Evolutionary conservation across 1,284 basidiomycete genomes (phyloP), one percentile per base, ranked within the genome.

Genomic region (Pascua sp.): DNA sequence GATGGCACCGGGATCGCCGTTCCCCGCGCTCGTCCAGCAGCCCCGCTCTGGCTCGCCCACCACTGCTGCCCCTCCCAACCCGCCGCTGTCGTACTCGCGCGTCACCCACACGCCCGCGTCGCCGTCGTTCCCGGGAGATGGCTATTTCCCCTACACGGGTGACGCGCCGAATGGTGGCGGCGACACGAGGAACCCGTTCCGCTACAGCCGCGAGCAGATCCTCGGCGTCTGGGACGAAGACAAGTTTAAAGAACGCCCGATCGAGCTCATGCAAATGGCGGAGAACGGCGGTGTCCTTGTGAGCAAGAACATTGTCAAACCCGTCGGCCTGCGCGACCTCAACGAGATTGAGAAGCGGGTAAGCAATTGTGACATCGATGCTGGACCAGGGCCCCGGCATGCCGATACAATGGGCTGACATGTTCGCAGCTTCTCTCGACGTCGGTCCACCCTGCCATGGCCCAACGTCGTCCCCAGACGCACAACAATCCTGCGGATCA

Each of bases 321-420:
- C 91, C n/a, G 78, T 87, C 44, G 84, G 84, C 47, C 72, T 91
- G 67, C 86, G 86, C 63, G 91, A 92, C 65, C 83, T 89, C 82
- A 80, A 80, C 55, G 90, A 91, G 57, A 79, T 79, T n/a, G 91
- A 94, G 81, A 91, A 87, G 81, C 93, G 91, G 87, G 91, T 91
- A 67, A 65, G 82, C 72, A 18, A n/a, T 53, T 12, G n/a, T 11
- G 24, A 16, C 39, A 36, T 24, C 24, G 4, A 7, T 32, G 24
- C 24, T 32, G 24, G 24, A 32, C 24, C 4, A 32, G 24, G 24
- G 7, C 24, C 24, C 24, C 24, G 24, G 24, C 24, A 32, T 32
- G 24, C 24, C 24, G 24, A 32, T 32, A 32, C 24, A 32, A 32
- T 24, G 41, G 16, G 46, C 32, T 36, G 32, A 38, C 38, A n/a